A percentile compares a stretch with the other conserved stretches of the same genome.
Conservation (phyloP, 1,139 yeast genomes). For the Zygotorulaspora mrakii region DNA sequence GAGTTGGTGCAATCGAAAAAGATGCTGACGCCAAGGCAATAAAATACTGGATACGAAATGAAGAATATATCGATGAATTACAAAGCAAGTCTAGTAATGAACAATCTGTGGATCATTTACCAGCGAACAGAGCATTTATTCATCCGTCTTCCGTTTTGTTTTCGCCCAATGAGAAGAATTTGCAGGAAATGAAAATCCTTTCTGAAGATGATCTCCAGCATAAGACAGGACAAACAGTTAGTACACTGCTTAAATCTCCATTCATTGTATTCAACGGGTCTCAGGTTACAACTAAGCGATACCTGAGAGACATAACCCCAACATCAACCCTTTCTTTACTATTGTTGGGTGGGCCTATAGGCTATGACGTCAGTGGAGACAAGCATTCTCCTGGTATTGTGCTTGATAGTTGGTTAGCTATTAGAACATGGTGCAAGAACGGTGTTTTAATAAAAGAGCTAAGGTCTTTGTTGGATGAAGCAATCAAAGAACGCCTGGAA, state of each 20-base stretch:
- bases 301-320: slow-evolving; percentile 74
- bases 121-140: slow-evolving; percentile 66
- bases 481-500: slow-evolving; percentile 57
- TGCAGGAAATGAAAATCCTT: slow-evolving; percentile 9
- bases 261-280: slow-evolving; percentile 57
- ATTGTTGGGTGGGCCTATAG: slow-evolving; percentile 73
- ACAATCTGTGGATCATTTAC: slow-evolving; percentile 34
- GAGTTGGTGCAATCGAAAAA: slow-evolving; percentile 74
- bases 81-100: slow-evolving; percentile 15
- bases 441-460: slow-evolving; percentile 78
- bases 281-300: slow-evolving; percentile 63
- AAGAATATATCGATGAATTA: slow-evolving; percentile 41
- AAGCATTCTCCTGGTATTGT: slow-evolving; percentile 59
- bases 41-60: slow-evolving; percentile 69
- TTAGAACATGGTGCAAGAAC: slow-evolving; percentile 89
- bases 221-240: slow-evolving; percentile 34
- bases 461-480: slow-evolving; percentile 59
- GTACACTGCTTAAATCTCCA: slow-evolving; percentile 43
- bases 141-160: slow-evolving; percentile 82
- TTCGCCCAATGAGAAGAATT: slow-evolving; percentile 19
- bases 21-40: slow-evolving; percentile 78
- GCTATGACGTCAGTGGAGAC: slow-evolving; percentile 57
- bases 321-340: slow-evolving; percentile 65
- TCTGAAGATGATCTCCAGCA: slow-evolving; percentile 8
- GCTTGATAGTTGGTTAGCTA: slow-evolving; percentile 75